Base-by-base conservation (phyloP, 2,329 filamentous ascomycete species). In the Paraphaeosphaeria minitans region DNA sequence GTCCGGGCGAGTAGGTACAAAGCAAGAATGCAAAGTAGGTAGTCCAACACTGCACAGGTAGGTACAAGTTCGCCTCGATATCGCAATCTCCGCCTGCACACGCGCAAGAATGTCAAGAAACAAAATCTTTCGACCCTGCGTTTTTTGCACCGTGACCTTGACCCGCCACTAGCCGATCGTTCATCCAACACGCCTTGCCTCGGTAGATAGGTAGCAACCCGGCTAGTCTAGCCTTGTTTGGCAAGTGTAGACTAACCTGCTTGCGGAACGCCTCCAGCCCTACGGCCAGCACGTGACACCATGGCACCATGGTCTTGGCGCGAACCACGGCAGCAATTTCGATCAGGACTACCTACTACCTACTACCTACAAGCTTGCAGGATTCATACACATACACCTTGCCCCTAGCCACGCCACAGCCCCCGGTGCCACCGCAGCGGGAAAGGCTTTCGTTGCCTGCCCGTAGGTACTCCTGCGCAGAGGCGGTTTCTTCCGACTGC, bases 91-190 rank as follows among this genome's bases (percentile, higher is more conserved):
- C 21, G 12, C 29, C 10, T 24, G 16, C 16, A 7, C 27, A 37
- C n/a, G 41, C 51, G 39, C 41, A 46, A 53, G 37, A 31, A 31
- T 33, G 46, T 55, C 46, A 39, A 58, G 51, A 58, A 22, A 51
- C 50, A 55, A 27, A 33, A 24, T 41, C 43, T 35, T 22, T n/a
- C 42, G 14, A 39, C 42, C 49, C 33, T 14, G 10, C 50, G 35
- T 31, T 55, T 14, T 33, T 19, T 27, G 33, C 22, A 21, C 53
- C 16, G 41, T 55, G 53, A 24, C 53, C 16, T 41, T 55, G 53
- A 24, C 53, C 53, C 53, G 53, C 53, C 31, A 41, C 43, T 55
- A 55, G 43, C 53, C 53, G 53, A 41, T 27, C 24, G 6, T 27
- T 27, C 3, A 27, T 48, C 43, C 22, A n/a, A n/a, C 21, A 19